phyloP scores from a whole-genome alignment of 140 eudicot genomes.

The Oenanthe javanica region DNA sequence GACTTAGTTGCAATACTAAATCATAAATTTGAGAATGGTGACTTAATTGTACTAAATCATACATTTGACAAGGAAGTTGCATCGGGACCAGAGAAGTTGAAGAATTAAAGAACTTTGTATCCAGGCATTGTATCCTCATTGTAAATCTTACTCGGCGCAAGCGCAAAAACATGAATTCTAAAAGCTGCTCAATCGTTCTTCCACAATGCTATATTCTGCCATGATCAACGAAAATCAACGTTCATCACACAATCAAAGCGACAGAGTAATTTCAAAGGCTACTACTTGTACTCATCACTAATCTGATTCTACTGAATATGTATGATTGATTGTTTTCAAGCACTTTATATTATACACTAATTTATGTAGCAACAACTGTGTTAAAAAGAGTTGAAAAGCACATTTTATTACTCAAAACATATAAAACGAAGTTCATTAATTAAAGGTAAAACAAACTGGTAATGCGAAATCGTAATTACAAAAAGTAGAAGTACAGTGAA shows the following conservation, averaged over 20 bases:
- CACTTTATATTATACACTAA: not conserved
- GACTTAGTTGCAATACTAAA: not conserved
- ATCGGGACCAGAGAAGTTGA: slow-evolving; percentile 33
- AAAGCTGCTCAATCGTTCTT: not conserved
- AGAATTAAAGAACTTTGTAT: slow-evolving; percentile 32
- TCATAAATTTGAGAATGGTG: slow-evolving; percentile 40
- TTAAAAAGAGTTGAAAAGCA: not conserved
- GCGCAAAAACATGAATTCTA: slow-evolving; percentile 26
- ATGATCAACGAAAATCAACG: not conserved
- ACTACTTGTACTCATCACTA: not conserved
- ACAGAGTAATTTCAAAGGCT: no score
- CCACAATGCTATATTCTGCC: slow-evolving; percentile 7
- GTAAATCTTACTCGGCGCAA: slow-evolving; percentile 23
- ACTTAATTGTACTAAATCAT: slow-evolving; percentile 2
- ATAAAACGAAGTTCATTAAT: not conserved
- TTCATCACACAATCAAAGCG: not conserved
- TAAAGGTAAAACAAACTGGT: not conserved
- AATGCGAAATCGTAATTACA: slow-evolving; percentile 1
- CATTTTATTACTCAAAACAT: not conserved
- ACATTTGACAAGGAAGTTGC: slow-evolving; percentile 60
- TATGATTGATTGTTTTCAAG: not conserved
- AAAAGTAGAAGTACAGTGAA: not conserved
- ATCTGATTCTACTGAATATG: not conserved
- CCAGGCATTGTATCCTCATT: slow-evolving; percentile 35
- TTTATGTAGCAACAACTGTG: not conserved